Percentiles rank a stretch among this genome's conserved stretches.
phyloP scores from a whole-genome alignment of 2,329 filamentous ascomycete species.

The Aspergillus proliferans region DNA sequence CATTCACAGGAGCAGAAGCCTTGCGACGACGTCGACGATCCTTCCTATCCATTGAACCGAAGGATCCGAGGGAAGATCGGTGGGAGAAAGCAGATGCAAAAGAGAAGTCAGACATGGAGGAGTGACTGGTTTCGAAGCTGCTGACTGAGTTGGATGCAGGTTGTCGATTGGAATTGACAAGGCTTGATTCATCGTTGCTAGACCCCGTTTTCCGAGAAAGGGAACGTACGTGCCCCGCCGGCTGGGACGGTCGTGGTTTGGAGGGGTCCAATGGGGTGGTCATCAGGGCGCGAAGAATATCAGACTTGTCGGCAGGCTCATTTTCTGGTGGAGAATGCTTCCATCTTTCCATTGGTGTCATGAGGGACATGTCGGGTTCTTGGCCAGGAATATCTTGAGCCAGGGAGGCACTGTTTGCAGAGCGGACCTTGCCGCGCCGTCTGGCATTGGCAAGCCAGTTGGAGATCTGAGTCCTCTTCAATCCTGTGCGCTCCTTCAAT shows the following conservation, averaged over 20 bases:
- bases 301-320: slow-evolving; percentile 59
- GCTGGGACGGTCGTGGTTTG: slow-evolving; percentile 22
- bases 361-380: slow-evolving; percentile 47
- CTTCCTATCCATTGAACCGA: slow-evolving; percentile 52
- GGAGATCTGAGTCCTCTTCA: slow-evolving; percentile 76
- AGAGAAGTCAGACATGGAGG: slow-evolving; percentile 51
- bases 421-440: slow-evolving; percentile 69
- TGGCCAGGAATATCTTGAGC: slow-evolving; percentile 63
- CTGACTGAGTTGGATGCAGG: slow-evolving; percentile 46
- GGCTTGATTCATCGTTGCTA: slow-evolving; percentile 49
- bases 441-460: slow-evolving; percentile 92
- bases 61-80: slow-evolving; percentile 49
- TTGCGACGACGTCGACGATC: slow-evolving; percentile 53
- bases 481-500: slow-evolving; percentile 69
- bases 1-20: slow-evolving; percentile 37
- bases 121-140: slow-evolving; percentile 47
- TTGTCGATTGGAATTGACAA: slow-evolving; percentile 44
- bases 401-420: slow-evolving; percentile 61
- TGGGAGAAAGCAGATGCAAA: slow-evolving; percentile 53
- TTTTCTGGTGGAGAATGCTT: slow-evolving; percentile 63
- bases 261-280: slow-evolving; percentile 32
- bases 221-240: slow-evolving; percentile 27
- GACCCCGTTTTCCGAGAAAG: slow-evolving; percentile 36
- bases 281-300: slow-evolving; percentile 57
- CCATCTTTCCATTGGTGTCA: slow-evolving; percentile 64